Conservation (phyloP, 345 rosid species). For the Populus tremula region DNA sequence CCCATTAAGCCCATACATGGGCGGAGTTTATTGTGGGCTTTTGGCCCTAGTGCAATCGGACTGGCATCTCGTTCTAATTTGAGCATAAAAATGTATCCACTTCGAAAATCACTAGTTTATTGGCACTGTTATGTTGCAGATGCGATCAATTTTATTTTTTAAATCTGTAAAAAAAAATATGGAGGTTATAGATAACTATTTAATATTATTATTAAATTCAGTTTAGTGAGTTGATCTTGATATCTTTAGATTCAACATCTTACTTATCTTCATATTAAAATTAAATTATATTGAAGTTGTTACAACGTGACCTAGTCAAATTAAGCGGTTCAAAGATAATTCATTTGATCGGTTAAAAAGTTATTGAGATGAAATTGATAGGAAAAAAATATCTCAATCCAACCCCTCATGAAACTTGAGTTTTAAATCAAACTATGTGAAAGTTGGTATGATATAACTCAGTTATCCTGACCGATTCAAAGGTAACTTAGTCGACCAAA, state of each 20-base stretch:
- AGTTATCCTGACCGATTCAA: fast-evolving
- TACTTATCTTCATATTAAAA: too few species aligned
- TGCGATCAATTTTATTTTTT: too few species aligned
- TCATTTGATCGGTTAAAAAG: too few species aligned
- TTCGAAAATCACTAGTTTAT: background rate
- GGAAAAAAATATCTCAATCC: fast-evolving
- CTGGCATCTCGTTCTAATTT: background rate
- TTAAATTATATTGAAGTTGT: too few species aligned
- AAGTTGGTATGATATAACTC: fast-evolving
- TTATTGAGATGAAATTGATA: fast-evolving
- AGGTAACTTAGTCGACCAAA: fast-evolving
- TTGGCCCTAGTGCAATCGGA: background rate
- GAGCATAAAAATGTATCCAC: background rate
- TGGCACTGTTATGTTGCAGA: too few species aligned
- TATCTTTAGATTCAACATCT: fast-evolving
- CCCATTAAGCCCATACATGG: background rate
- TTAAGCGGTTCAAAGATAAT: fast-evolving
- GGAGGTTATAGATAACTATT: fast-evolving
- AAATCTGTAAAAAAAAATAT: too few species aligned
- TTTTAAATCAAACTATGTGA: too few species aligned
- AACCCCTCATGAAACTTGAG: too few species aligned
- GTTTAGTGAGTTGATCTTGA: fast-evolving
- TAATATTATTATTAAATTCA: too few species aligned
- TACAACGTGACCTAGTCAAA: fast-evolving
- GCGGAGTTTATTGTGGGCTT: background rate